Conservation (phyloP, 2,329 filamentous ascomycete species). For the Diaporthe ampelina region DNA sequence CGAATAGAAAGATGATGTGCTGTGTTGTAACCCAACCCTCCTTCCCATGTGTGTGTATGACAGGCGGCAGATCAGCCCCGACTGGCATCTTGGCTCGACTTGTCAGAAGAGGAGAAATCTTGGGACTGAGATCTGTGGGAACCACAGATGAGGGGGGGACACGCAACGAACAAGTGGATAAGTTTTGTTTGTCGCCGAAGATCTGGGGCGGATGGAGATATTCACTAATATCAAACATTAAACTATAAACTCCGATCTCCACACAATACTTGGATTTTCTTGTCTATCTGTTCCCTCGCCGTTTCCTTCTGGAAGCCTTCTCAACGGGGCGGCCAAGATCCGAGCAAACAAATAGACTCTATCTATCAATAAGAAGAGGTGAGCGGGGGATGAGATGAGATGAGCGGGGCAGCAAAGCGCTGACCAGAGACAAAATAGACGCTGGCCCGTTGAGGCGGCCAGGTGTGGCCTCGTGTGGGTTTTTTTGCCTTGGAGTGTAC, state of each 20-base stretch:
- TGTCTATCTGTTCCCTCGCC: background rate
- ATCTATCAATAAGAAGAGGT: background rate
- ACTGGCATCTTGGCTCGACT: constrained; percentile 16
- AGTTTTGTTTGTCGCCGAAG: background rate
- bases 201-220: background rate
- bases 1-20: background rate
- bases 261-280: background rate
- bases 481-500: background rate
- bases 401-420: constrained; percentile 27
- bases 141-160: background rate
- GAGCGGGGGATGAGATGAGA: constrained; percentile 16
- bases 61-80: constrained; percentile 17
- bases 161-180: background rate
- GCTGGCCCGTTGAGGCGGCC: constrained; percentile 42
- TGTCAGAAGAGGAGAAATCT: constrained; percentile 2
- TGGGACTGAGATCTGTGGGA: constrained; percentile 12
- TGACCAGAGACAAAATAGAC: constrained; percentile 33
- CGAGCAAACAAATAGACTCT: background rate
- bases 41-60: background rate
- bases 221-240: background rate
- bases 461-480: constrained; percentile 23
- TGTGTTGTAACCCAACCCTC: constrained; percentile 5
- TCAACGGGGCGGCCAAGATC: background rate
- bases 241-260: background rate
- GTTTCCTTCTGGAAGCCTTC: constrained; percentile 3